Conservation (phyloP, 495 filamentous ascomycete species). For the Aspergillus sparsus region DNA sequence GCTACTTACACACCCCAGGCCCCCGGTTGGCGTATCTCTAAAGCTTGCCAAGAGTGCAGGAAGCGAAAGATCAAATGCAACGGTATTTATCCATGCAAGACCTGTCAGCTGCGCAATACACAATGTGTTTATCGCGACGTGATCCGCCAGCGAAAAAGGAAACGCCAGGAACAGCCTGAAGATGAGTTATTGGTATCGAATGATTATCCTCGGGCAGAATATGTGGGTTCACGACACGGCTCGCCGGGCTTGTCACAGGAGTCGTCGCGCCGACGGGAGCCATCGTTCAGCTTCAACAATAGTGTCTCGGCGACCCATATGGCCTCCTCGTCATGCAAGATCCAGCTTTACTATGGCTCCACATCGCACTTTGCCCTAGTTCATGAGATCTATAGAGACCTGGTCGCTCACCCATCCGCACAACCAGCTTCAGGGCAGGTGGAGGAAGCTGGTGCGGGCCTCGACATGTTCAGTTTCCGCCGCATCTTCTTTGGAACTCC, state of each 20-base stretch:
- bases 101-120: conserved; percentile 38
- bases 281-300: conserved; percentile 37
- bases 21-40: conserved; percentile 41
- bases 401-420: conserved; percentile 34
- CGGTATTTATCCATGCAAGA: conserved; percentile 45
- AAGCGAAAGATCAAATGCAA: conserved; percentile 50
- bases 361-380: conserved; percentile 49
- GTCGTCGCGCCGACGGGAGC: conserved; percentile 21
- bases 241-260: conserved; percentile 24
- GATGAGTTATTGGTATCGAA: conserved; percentile 1
- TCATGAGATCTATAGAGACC: conserved; percentile 46
- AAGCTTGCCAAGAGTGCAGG: conserved; percentile 48
- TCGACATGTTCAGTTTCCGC: conserved; percentile 49
- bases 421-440: conserved; percentile 31
- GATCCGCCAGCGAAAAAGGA: conserved; percentile 44
- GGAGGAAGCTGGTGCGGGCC: conserved; percentile 45
- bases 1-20: conserved; percentile 21
- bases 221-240: conserved; percentile 8
- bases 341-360: conserved; percentile 50
- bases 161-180: conserved; percentile 24
- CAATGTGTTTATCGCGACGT: conserved; percentile 44
- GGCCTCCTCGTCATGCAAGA: conserved; percentile 45
- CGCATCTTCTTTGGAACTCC: conserved; percentile 49
- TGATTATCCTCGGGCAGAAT: conserved; percentile 21
- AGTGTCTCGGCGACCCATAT: conserved; percentile 49